These are phyloP conservation scores for Buddleja alternifolia DNA, from an alignment of 257 asterid species.

Conservation along the genomic window DNA sequence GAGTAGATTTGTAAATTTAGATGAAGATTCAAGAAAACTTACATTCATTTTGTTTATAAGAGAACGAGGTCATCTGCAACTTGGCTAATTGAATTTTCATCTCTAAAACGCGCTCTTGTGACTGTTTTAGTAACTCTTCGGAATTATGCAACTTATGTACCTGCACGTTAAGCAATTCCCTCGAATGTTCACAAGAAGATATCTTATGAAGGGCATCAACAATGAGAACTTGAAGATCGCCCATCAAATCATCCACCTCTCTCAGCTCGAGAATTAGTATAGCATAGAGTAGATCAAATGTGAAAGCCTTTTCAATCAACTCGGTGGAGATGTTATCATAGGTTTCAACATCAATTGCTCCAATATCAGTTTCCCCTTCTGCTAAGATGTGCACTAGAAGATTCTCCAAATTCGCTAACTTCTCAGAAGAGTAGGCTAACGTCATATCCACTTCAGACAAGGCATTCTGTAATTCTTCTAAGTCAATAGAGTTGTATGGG, in stretches of 20 bases:
- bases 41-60: constrained; percentile 66
- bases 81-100: constrained; percentile 78
- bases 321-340: constrained; percentile 59
- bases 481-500: background rate
- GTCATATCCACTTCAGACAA: constrained; percentile 26
- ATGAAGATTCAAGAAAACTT: constrained; percentile 32
- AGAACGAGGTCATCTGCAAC: constrained; percentile 78
- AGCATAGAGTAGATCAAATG: constrained; percentile 58
- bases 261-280: constrained; percentile 65
- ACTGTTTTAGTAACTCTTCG: constrained; percentile 57
- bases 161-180: constrained; percentile 37
- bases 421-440: constrained; percentile 61
- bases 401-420: constrained; percentile 62
- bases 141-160: constrained; percentile 57
- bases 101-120: constrained; percentile 65
- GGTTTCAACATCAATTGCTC: constrained; percentile 46
- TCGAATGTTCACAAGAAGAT: constrained; percentile 39
- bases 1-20: too few species aligned
- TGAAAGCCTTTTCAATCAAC: constrained; percentile 59
- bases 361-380: constrained; percentile 47
- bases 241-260: constrained; percentile 53
- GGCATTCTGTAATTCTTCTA: constrained; percentile 18
- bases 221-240: constrained; percentile 50
- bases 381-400: constrained; percentile 55
- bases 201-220: constrained; percentile 48